Evolutionary conservation across 192 early-diverging fungal genomes (phyloP), one percentile per base, ranked within the genome.

Genomic region (Linnemannia exigua): DNA sequence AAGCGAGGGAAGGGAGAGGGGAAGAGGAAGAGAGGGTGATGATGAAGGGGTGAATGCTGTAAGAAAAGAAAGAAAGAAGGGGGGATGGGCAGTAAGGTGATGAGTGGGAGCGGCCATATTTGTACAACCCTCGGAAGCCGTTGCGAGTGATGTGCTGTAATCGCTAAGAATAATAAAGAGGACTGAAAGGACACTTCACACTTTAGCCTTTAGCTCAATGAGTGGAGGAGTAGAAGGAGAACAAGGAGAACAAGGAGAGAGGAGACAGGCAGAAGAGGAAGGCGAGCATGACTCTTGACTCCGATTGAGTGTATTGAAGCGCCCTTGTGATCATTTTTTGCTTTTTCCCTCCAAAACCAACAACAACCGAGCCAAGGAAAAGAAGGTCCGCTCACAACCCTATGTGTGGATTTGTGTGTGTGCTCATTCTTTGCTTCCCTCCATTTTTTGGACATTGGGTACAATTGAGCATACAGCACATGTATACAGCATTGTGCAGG

Each of bases 321-420:
- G n/a, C n/a, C 58, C 58, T 63, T 63, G 58, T 63, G 58, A 63
- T 63, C 58, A 33, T 63, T 63, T 63, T 63, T 63, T 63, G 4
- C 2, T 12, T 14, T 63, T 63, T 63, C 58, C 58, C 58, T 63
- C 58, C 58, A 63, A 63, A 63, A 63, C 58, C 31, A 11, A 54
- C 5, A 22, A 54, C 22, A n/a, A 22, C 48, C 15, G 20, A 46
- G 44, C 6, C 48, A 50, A 50, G 17, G 22, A 63, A 61, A 61
- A 25, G 58, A 28, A 12, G 58, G 28, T n/a, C 22, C n/a, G 25
- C 54, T 58, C 54, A 2, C 50, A 15, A 20, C 22, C n/a, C 52
- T 54, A 11, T 1, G 3, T 17, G 25, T 28, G 25, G 2, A 31
- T n/a, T n/a, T n/a, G n/a, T n/a, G n/a, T n/a, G n/a, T n/a, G 41